Evolutionary conservation across 2,329 filamentous ascomycete species (phyloP).

Genomic region (Fusarium piperis): DNA sequence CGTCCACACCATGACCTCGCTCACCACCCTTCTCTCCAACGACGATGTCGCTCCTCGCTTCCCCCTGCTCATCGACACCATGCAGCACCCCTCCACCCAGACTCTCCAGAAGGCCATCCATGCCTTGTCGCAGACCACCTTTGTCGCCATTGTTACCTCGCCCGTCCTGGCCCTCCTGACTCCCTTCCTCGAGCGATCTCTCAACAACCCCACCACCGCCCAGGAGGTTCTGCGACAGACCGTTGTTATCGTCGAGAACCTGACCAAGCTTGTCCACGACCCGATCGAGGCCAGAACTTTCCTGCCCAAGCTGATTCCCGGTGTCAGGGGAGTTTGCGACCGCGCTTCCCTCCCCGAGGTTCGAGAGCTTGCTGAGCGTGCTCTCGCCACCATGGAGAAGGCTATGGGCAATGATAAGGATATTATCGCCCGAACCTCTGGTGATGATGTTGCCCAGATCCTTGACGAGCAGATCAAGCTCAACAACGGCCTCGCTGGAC

Average conservation of each 20-base stretch:
- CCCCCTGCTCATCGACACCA: slow-evolving; percentile 90
- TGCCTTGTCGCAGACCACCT: slow-evolving; percentile 96
- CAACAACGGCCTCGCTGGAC: slow-evolving; percentile 68
- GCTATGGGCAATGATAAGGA: slow-evolving; percentile 82
- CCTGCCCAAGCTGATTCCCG: slow-evolving; percentile 91
- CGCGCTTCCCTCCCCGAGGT: slow-evolving; percentile 95
- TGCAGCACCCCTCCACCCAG: slow-evolving; percentile 91
- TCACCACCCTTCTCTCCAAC: slow-evolving; percentile 92
- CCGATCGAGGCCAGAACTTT: slow-evolving; percentile 95
- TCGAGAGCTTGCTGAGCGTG: slow-evolving; percentile 85
- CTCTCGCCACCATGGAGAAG: slow-evolving; percentile 87
- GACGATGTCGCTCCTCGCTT: slow-evolving; percentile 95
- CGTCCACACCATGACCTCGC: slow-evolving; percentile 88
- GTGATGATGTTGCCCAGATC: slow-evolving; percentile 78
- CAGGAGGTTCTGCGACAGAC: slow-evolving; percentile 97
- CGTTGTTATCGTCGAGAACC: slow-evolving; percentile 95
- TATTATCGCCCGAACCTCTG: slow-evolving; percentile 72
- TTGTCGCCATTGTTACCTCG: slow-evolving; percentile 94
- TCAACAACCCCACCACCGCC: slow-evolving; percentile 89
- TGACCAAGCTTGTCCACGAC: slow-evolving; percentile 97
- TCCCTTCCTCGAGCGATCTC: slow-evolving; percentile 89
- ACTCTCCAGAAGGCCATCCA: slow-evolving; percentile 96
- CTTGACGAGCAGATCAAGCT: slow-evolving; percentile 81
- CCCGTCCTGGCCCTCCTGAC: slow-evolving; percentile 94
- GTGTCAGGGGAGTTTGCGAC: slow-evolving; percentile 88